Evolutionary conservation across 148 eudicot species (phyloP), one percentile per base, ranked within the genome.

Genomic region (Diospyros kaki): DNA sequence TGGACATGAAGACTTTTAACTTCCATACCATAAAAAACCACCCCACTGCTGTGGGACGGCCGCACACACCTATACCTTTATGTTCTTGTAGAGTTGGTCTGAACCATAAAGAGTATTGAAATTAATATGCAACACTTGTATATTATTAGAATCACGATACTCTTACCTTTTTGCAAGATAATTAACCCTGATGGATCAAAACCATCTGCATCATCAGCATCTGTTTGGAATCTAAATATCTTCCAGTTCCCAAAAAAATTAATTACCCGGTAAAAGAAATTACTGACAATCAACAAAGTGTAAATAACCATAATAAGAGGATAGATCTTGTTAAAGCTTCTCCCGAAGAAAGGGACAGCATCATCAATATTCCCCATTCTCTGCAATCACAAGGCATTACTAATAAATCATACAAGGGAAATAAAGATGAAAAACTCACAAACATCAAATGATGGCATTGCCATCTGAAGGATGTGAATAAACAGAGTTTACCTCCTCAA

Each of bases 241-340:
- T 88, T 91, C 98, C 98, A 94, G 85, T 87, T 88, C 74, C 98
- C 98, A 72, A 90, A 87, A 78, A 80, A 88, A 65, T 82, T 82
- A 77, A 91, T 83, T 76, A 94, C 79, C 75, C 89, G 87, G 76
- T 88, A 87, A 81, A 94, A 94, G 93, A 91, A 94, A 77, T 90
- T 91, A 81, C 95, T 82, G 17, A 91, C 97, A 76, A 94, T 90
- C 84, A 94, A 78, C 50, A 94, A 76, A 0, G 97, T 94, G 72
- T 87, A 94, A 18, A 94, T 74, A 80, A 94, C 97, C 98, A 94
- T 94, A 66, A 94, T 87, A 71, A 94, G 95, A 8, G 97, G 98
- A 78, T 86, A 94, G 2, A 94, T 87, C 84, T 81, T 88, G 88
- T 94, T 94, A 80, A 95, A 95, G 48, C 90, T 86, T 80, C 68